Evolutionary conservation across 495 filamentous ascomycete species (phyloP), one percentile per base, ranked within the genome.

Genomic region (Entonaema liquescens): DNA sequence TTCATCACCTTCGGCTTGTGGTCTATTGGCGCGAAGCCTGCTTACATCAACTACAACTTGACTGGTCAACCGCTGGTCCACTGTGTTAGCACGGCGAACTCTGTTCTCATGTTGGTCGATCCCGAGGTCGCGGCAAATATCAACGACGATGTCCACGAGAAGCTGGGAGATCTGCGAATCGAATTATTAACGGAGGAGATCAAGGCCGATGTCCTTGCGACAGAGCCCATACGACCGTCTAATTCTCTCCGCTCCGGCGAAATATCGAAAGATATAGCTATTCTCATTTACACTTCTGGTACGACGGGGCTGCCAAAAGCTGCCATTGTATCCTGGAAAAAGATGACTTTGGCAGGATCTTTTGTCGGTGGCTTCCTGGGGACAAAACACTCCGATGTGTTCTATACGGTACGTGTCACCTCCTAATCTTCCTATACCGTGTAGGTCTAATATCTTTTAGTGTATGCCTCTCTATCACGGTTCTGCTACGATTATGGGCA

Each of bases 391-490:
- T 77, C 73, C 0, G 94, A 98, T 71, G 84, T 90, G 23, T 89
- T 93, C 74, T 98, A 95, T 80, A 97, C 95, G 49, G 91, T 92
- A 84, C 72, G 81, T 72, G 38, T 44, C 49, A 21, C 0, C 26
- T 28, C 21, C 9, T 19, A 13, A 53, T 25, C 2, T 44, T 12
- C 2, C 7, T 9, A 7, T 1, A 40, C 8, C 1, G 38, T 42
- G 23, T 4, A 8, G 11, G 36, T 59, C 52, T 64, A 49, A 68
- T 21, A 56, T 6, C 12, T 33, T 50, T 4, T 62, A 92, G 89
- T 92, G 89, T 65, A 98, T 98, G 94, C 95, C 95, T 0, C 86
- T 99, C 15, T 99, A 99, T 74, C 95, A 99, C 79, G 89, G 91
- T 49, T 92, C 95, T 1, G 95, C 92, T 19, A 79, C 88, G 23